Evolutionary conservation across 331 rosid genomes (phyloP).

Genomic region (Phaseolus coccineus): DNA sequence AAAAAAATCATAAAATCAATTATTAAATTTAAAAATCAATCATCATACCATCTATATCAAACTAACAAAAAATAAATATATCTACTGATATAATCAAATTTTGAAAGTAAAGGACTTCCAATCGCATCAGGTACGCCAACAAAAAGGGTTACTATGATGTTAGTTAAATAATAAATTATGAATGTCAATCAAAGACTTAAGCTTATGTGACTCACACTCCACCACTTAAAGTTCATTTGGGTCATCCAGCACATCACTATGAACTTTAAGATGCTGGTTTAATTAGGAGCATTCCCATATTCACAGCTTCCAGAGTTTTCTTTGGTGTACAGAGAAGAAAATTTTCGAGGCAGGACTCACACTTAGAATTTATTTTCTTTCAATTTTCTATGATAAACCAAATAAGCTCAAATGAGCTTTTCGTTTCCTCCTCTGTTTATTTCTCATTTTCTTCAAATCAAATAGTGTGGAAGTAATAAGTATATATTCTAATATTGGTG

Average conservation of each 20-base stretch:
- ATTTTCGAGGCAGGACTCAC: not conserved
- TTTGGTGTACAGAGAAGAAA: not conserved
- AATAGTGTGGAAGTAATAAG: not conserved
- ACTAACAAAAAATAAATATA: not conserved
- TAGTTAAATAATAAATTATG: not conserved
- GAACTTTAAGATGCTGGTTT: too few species aligned
- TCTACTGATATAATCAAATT: not conserved
- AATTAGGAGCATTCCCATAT: not conserved
- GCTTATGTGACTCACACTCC: too few species aligned
- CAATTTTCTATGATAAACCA: not conserved
- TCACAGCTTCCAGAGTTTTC: not conserved
- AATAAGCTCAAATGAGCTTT: not conserved
- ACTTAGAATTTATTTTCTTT: not conserved
- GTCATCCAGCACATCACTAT: too few species aligned
- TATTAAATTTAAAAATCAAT: not conserved
- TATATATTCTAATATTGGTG: constrained; percentile 28
- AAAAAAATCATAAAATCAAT: not conserved
- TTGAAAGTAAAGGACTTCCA: not conserved
- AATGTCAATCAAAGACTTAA: not conserved
- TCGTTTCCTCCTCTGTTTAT: not conserved
- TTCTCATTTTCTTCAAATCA: not conserved
- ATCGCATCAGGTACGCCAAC: not conserved
- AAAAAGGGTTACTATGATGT: not conserved
- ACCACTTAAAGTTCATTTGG: too few species aligned
- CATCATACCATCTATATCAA: not conserved